Percentiles rank a stretch among this genome's conserved stretches.
Evolutionary conservation across 805 yeast species (phyloP).

Genomic region (Barnettozyma salicaria): DNA sequence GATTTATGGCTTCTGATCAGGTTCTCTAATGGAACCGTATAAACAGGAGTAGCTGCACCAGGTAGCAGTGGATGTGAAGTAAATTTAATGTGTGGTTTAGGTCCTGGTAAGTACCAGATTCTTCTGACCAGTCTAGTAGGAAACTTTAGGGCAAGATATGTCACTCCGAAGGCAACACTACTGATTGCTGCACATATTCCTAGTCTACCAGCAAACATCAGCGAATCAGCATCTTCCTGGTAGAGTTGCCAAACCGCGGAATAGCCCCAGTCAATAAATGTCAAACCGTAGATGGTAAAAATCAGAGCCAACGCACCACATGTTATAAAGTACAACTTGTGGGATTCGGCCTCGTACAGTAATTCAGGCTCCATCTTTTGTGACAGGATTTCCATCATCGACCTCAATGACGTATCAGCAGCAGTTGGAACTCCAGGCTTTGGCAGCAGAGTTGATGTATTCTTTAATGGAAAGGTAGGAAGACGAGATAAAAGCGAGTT

Average conservation of each 20-base stretch:
- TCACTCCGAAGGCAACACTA: slow-evolving; percentile 28
- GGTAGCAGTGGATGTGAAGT: slow-evolving; percentile 75
- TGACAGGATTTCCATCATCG: slow-evolving; percentile 53
- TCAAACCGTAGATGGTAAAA: slow-evolving; percentile 62
- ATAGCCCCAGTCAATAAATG: slow-evolving; percentile 50
- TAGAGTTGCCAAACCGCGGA: slow-evolving; percentile 46
- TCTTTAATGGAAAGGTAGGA: slow-evolving; percentile 61
- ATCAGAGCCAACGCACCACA: slow-evolving; percentile 65
- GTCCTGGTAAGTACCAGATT: slow-evolving; percentile 68
- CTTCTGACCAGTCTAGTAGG: slow-evolving; percentile 71
- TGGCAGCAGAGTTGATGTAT: slow-evolving; percentile 67
- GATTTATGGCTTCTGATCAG: slow-evolving; percentile 53
- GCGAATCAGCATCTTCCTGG: slow-evolving; percentile 41
- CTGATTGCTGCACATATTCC: slow-evolving; percentile 39
- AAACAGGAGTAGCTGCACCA: slow-evolving; percentile 64
- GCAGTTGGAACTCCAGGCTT: slow-evolving; percentile 75
- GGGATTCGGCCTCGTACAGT: slow-evolving; percentile 80
- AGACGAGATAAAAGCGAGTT: slow-evolving; percentile 50
- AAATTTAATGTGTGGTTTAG: slow-evolving; percentile 48
- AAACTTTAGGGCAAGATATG: slow-evolving; percentile 37
- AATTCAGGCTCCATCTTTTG: slow-evolving; percentile 59
- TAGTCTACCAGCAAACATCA: slow-evolving; percentile 31
- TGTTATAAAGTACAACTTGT: slow-evolving; percentile 63
- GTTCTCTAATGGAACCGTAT: slow-evolving; percentile 54
- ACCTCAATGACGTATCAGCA: slow-evolving; percentile 37